Evolutionary conservation across 805 yeast genomes (phyloP).

Genomic region (Yarrowia divulgata): DNA sequence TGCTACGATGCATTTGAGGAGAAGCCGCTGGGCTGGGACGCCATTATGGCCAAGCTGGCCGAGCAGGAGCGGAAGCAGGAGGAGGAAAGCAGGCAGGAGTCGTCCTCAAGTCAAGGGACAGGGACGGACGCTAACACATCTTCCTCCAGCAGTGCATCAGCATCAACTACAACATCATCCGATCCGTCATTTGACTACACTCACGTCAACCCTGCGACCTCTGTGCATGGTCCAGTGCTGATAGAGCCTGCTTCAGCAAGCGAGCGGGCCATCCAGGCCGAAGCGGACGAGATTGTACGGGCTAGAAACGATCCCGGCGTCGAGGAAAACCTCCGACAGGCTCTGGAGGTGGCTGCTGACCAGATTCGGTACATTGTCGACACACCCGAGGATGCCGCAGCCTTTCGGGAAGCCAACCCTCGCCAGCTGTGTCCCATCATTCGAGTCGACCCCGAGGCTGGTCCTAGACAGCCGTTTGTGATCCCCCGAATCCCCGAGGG

Average conservation of each 20-base stretch:
- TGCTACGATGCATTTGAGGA: constrained; percentile 34
- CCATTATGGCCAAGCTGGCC: constrained; percentile 14
- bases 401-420: constrained; percentile 18
- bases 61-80: constrained; percentile 7
- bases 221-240: constrained; percentile 16
- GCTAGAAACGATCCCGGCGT: neutral
- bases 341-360: neutral
- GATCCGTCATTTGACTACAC: neutral
- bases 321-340: constrained; percentile 3
- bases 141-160: neutral
- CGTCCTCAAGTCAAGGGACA: neutral
- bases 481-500: constrained; percentile 24
- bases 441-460: constrained; percentile 20
- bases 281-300: constrained; percentile 20
- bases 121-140: neutral
- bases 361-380: constrained; percentile 27
- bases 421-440: constrained; percentile 15
- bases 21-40: constrained; percentile 35
- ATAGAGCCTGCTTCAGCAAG: constrained; percentile 1
- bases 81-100: neutral
- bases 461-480: constrained; percentile 8
- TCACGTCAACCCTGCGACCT: constrained; percentile 6
- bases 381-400: constrained; percentile 24
- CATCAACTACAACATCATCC: neutral
- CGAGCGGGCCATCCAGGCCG: constrained; percentile 27